Evolutionary conservation across 2,329 filamentous ascomycete genomes (phyloP), one percentile per base, ranked within the genome.

Genomic region (Aureobasidium pullulans): DNA sequence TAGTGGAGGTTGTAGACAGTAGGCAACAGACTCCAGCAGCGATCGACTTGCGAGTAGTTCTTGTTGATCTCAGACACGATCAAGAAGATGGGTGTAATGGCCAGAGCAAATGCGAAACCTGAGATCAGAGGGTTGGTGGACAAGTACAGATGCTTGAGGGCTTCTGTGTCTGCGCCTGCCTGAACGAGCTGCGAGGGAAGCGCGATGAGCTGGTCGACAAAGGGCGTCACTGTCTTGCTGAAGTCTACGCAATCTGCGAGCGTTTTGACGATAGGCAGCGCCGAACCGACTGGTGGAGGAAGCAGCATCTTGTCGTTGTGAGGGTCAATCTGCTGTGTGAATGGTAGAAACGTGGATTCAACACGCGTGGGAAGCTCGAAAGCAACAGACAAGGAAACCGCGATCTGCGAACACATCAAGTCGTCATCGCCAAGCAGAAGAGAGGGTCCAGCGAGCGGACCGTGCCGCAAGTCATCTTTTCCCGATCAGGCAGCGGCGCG

Each of bases 41-140:
- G 85, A 73, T 99, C 94, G 43, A 99, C 87, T 75, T 99, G 94
- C n/a, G 92, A 96, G 73, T 92, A 96, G 73, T 99, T 99, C 68
- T 82, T 83, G 75, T 95, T 97, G 76, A 90, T 75, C 73, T 97
- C 93, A 1, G 91, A 89, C 5, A 85, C 77, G 34, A 93, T 69
- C 28, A 96, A 77, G 67, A 95, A 88, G 31, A 94, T 68, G 5
- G 81, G 81, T 1, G 84, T 84, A n/a, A 96, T 72, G 42, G 84
- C 79, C 16, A 96, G 66, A 2, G 89, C 87, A 57, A 89, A 82
- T 0, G 84, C 86, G 64, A 95, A 80, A 2, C 84, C 88, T 0
- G 84, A 85, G 31, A 96, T 80, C 43, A 96, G 77, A 0, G 94
- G 94, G 70, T 99, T 97, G 16, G 93, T 97, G 49, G 84, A 79